Evolutionary conservation across 140 eudicot genomes (phyloP).

Genomic region (Cichorium intybus): DNA sequence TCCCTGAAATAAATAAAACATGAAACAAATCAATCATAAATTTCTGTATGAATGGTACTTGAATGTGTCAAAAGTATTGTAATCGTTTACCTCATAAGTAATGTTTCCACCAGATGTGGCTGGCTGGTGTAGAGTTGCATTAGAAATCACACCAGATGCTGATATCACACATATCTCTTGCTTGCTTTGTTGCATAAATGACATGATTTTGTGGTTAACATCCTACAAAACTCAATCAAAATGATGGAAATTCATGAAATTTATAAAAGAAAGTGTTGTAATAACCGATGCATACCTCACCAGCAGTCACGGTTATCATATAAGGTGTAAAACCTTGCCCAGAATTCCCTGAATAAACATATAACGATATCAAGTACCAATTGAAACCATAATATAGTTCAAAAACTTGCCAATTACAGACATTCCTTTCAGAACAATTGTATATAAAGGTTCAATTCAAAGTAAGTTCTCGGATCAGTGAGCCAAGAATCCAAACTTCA

Average conservation of each 20-base stretch:
- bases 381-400: neutral
- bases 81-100: slow-evolving; percentile 49
- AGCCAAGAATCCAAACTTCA: neutral
- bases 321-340: slow-evolving; percentile 56
- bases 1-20: slow-evolving; percentile 44
- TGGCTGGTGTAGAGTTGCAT: slow-evolving; percentile 52
- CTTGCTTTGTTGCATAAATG: slow-evolving; percentile 59
- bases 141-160: slow-evolving; percentile 62
- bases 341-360: slow-evolving; percentile 38
- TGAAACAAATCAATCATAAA: too few species aligned
- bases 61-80: neutral
- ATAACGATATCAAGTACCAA: neutral
- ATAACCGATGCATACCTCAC: slow-evolving; percentile 47
- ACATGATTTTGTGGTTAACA: slow-evolving; percentile 54
- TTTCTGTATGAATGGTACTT: too few species aligned
- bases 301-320: slow-evolving; percentile 53
- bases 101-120: slow-evolving; percentile 63
- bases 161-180: slow-evolving; percentile 56
- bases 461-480: neutral
- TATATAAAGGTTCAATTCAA: neutral
- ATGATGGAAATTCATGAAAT: neutral
- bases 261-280: neutral
- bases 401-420: neutral
- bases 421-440: too few species aligned
- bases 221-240: slow-evolving; percentile 37